These are phyloP conservation scores for Capsaspora owczarzaki DNA, from an alignment of 78 protist species.

Conservation along the genomic window DNA sequence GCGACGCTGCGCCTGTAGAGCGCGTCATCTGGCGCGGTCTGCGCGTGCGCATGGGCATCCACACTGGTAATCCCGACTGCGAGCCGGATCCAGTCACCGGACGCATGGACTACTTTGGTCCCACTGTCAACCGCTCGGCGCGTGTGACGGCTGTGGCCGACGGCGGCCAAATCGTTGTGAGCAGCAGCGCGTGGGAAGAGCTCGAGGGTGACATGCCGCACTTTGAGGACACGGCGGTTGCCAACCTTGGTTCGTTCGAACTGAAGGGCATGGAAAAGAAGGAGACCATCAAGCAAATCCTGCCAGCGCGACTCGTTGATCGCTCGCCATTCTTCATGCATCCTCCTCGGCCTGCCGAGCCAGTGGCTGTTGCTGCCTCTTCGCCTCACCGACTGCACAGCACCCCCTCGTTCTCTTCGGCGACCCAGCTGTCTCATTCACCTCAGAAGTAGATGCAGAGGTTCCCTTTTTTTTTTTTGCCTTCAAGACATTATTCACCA, in stretches of 20 bases:
- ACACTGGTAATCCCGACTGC: constrained; percentile 39
- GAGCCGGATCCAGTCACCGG: constrained; percentile 34
- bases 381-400: no score
- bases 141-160: constrained; percentile 30
- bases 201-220: neutral
- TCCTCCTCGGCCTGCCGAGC: no score
- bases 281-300: constrained; percentile 13
- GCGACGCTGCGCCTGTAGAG: neutral
- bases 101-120: constrained; percentile 59
- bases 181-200: neutral
- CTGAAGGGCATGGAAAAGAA: constrained; percentile 10
- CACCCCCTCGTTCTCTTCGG: no score
- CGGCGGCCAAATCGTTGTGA: constrained; percentile 56
- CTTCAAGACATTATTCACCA: no score
- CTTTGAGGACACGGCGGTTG: neutral
- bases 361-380: no score
- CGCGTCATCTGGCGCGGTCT: constrained; percentile 33
- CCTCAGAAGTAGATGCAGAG: no score
- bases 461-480: no score
- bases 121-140: constrained; percentile 50
- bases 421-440: no score
- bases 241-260: constrained; percentile 11
- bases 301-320: neutral
- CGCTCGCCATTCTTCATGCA: no score
- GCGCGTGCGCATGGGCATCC: constrained; percentile 63